Evolutionary conservation across 1,284 basidiomycete genomes (phyloP).

Genomic region (Irpex rosettiformis): DNA sequence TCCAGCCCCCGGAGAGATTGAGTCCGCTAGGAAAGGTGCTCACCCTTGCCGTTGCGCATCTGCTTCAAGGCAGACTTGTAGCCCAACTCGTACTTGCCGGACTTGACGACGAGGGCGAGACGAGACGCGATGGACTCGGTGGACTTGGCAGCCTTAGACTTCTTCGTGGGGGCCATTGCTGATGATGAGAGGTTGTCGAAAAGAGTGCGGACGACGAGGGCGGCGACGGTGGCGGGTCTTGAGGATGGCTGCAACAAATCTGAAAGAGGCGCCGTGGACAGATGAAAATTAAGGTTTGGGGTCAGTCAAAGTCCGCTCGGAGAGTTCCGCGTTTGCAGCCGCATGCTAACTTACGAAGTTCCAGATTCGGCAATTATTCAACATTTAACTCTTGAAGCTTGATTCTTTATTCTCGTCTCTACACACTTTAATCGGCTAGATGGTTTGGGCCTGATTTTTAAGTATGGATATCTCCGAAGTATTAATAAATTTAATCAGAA

Average conservation of each 20-base stretch:
- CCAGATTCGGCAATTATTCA: too few relatives aligned
- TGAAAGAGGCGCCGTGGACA: slow-evolving; percentile 10
- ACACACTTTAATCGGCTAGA: too few relatives aligned
- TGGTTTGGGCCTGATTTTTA: too few relatives aligned
- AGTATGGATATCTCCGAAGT: too few relatives aligned
- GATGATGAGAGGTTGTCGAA: slow-evolving; percentile 12
- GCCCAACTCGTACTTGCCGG: slow-evolving; percentile 88
- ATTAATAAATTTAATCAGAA: too few relatives aligned
- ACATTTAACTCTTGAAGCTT: too few relatives aligned
- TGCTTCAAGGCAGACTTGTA: slow-evolving; percentile 98
- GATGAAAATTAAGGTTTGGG: slow-evolving; percentile 13
- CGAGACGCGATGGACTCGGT: slow-evolving; percentile 95
- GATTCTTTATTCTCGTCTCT: too few relatives aligned
- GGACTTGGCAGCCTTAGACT: slow-evolving; percentile 89
- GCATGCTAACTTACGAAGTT: too few relatives aligned
- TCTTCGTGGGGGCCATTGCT: slow-evolving; percentile 90
- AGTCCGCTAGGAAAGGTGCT: slow-evolving; percentile 36
- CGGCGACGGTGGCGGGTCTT: slow-evolving; percentile 22
- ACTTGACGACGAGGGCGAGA: slow-evolving; percentile 98
- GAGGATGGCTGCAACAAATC: slow-evolving; percentile 15
- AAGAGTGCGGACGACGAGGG: slow-evolving; percentile 11
- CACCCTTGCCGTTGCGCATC: slow-evolving; percentile 98
- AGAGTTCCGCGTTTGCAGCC: too few relatives aligned
- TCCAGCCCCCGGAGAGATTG: slow-evolving; percentile 80
- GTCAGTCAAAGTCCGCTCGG: slow-evolving; percentile 3